Conservation (phyloP, 73 alveolate species). For the Paramecium caudatum region DNA sequence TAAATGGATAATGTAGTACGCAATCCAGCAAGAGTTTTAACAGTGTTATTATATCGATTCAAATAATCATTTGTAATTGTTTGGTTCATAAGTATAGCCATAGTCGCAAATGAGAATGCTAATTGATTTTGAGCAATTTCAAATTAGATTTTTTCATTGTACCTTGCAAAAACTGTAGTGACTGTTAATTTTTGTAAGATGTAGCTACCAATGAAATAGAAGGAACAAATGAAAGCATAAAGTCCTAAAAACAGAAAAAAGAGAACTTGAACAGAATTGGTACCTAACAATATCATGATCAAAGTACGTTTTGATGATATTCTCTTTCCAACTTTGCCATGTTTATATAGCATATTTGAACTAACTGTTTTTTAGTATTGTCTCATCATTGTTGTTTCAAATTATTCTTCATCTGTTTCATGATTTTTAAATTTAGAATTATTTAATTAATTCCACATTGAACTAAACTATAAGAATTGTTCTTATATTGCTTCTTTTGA, state of each 20-base stretch:
- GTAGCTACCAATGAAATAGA: background rate
- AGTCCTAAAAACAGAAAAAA: background rate
- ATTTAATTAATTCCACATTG: background rate
- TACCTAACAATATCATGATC: background rate
- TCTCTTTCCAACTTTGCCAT: constrained; percentile 1
- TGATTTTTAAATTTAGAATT: constrained; percentile 22
- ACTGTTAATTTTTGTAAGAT: background rate
- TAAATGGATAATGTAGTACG: background rate
- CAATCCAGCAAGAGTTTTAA: background rate
- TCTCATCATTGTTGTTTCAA: constrained; percentile 54
- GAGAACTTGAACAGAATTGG: constrained; percentile 14
- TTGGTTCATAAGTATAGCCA: background rate
- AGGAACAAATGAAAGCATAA: background rate
- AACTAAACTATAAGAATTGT: background rate
- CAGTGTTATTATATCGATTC: background rate
- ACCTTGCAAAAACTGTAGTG: background rate
- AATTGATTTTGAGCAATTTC: background rate
- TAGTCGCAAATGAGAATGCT: background rate
- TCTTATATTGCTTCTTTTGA: constrained; percentile 32
- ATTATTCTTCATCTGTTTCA: constrained; percentile 59
- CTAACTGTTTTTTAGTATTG: constrained; percentile 18
- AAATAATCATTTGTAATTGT: background rate
- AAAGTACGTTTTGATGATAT: background rate
- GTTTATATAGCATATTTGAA: background rate
- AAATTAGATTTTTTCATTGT: constrained; percentile 22